Percentiles rank a stretch among this genome's conserved stretches.
phyloP scores from a whole-genome alignment of 805 yeast species.

The Lipomyces starkeyi region DNA sequence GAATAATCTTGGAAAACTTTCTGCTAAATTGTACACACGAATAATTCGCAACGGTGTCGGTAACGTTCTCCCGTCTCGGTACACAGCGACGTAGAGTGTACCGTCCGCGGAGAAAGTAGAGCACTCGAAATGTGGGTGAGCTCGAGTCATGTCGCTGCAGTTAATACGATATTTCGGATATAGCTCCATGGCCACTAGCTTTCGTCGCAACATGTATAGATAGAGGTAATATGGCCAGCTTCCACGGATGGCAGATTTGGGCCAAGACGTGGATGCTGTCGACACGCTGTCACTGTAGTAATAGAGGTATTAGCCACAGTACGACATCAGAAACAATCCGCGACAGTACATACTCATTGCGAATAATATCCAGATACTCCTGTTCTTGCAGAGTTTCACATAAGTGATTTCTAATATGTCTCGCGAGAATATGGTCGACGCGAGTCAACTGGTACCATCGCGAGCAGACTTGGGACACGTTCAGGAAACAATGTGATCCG shows the following conservation, averaged over 20 bases:
- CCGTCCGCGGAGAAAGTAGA: conserved; percentile 32
- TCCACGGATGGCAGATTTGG: conserved; percentile 3
- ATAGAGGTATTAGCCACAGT: neutral
- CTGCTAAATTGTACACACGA: conserved; percentile 20
- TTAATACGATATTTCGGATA: conserved; percentile 2
- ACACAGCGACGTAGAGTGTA: conserved; percentile 14
- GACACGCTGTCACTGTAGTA: conserved; percentile 4
- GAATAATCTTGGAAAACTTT: conserved; percentile 11
- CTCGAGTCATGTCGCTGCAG: neutral
- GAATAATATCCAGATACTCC: conserved; percentile 15
- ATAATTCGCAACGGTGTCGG: conserved; percentile 28
- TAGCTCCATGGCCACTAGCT: conserved; percentile 19
- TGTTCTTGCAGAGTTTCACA: conserved; percentile 16
- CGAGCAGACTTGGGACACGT: conserved; percentile 28
- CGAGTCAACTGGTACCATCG: conserved; percentile 21
- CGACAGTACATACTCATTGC: conserved; percentile 11
- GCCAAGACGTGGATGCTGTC: conserved; percentile 7
- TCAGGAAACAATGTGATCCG: conserved; percentile 25
- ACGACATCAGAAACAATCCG: neutral
- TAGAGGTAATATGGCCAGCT: conserved; percentile 21
- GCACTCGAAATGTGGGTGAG: conserved; percentile 31
- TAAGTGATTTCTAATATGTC: conserved; percentile 24
- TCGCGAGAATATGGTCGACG: conserved; percentile 18
- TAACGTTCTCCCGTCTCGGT: conserved; percentile 18
- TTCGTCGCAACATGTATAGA: conserved; percentile 28